Conservation (phyloP, 140 eudicot species). For the Stevia rebaudiana region DNA sequence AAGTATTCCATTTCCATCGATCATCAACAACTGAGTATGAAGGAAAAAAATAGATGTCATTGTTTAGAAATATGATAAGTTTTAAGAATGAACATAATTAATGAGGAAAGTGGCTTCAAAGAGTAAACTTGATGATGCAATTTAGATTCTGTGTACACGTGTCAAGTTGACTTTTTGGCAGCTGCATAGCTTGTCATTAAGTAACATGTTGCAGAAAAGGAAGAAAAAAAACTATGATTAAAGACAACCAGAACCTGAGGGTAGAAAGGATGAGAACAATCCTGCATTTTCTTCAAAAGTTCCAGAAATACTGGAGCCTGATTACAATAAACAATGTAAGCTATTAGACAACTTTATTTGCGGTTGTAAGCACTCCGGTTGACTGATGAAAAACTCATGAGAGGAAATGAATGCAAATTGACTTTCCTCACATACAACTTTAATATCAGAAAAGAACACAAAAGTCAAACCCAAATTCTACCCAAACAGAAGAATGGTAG, state of each 20-base stretch:
- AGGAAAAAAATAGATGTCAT: conserved; percentile 7
- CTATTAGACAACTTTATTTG: background rate
- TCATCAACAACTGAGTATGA: conserved; percentile 72
- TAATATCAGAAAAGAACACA: background rate
- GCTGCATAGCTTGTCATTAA: conserved; percentile 2
- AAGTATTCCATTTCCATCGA: conserved; percentile 96
- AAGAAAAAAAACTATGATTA: conserved; percentile 4
- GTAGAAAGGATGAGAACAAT: conserved; percentile 50
- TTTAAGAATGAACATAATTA: background rate
- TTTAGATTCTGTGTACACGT: conserved; percentile 1
- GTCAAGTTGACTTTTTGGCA: background rate
- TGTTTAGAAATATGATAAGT: background rate
- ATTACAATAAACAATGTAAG: conserved; percentile 13
- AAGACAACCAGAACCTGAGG: conserved; percentile 62
- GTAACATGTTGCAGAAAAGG: conserved; percentile 8
- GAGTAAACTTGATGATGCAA: conserved; percentile 9
- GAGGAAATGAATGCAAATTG: background rate
- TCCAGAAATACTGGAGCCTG: conserved; percentile 80
- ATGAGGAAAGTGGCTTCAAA: conserved; percentile 2
- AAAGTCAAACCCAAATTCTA: background rate
- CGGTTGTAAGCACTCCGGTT: background rate
- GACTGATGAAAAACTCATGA: conserved; percentile 4
- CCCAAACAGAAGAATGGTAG: background rate
- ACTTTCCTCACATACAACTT: background rate
- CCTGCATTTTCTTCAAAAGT: conserved; percentile 79